Percentiles rank a stretch among this genome's conserved stretches.
phyloP scores from a whole-genome alignment of 2,329 filamentous ascomycete genomes.

The Blumeriella jaapii region DNA sequence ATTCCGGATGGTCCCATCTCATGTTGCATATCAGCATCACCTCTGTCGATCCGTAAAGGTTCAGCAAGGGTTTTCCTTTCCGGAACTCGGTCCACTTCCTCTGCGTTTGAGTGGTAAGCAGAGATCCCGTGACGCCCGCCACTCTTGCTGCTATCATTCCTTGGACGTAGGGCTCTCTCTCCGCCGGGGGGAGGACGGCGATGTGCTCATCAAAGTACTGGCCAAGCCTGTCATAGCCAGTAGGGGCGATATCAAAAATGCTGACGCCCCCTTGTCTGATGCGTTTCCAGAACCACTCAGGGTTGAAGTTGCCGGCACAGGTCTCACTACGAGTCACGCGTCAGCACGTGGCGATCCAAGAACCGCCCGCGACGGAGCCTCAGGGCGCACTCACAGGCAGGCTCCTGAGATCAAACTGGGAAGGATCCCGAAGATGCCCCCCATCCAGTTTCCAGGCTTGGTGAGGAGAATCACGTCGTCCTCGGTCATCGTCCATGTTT shows the following conservation, averaged over 20 bases:
- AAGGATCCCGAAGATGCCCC: slow-evolving; percentile 15
- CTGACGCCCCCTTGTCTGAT: slow-evolving; percentile 14
- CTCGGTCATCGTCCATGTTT: slow-evolving; percentile 16
- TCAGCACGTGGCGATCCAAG: too few species aligned
- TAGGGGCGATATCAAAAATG: slow-evolving; percentile 13
- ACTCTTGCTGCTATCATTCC: slow-evolving; percentile 11
- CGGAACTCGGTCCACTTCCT: slow-evolving; percentile 15
- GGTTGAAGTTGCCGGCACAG: slow-evolving; percentile 12
- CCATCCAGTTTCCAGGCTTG: slow-evolving; percentile 17
- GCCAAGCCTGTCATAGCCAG: slow-evolving; percentile 15
- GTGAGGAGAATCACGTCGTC: slow-evolving; percentile 13
- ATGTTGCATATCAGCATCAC: slow-evolving; percentile 15
- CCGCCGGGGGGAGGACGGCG: slow-evolving; percentile 10
- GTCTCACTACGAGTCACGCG: slow-evolving; percentile 9
- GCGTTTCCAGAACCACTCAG: slow-evolving; percentile 18
- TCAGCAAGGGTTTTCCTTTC: slow-evolving; percentile 15
- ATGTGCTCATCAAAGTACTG: slow-evolving; percentile 17
- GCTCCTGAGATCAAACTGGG: slow-evolving; percentile 17
- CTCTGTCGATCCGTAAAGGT: slow-evolving; percentile 16
- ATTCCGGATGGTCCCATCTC: slow-evolving; percentile 13
- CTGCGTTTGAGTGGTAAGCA: slow-evolving; percentile 12
- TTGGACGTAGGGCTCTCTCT: slow-evolving; percentile 13
- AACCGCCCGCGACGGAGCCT: too few species aligned
- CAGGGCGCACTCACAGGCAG: slow-evolving; percentile 13
- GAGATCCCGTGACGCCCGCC: slow-evolving; percentile 13